Percentiles rank a stretch among this genome's conserved stretches.
phyloP scores from a whole-genome alignment of 139 green algal species.

The Edaphochlamys debaryana region DNA sequence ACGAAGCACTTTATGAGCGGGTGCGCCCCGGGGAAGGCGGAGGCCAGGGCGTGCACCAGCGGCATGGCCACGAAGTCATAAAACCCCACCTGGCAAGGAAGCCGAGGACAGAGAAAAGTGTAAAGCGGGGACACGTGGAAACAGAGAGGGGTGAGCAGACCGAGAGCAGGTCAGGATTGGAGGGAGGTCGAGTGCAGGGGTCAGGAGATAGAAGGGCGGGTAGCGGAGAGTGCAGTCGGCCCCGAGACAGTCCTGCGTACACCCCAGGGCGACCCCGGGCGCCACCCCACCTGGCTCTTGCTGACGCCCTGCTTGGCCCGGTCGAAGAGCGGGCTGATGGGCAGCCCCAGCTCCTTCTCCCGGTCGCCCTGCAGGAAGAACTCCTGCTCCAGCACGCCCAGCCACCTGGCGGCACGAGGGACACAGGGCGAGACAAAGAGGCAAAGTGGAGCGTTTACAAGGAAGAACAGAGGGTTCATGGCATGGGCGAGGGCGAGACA shows the following conservation, averaged over 20 bases:
- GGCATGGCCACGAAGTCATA: not conserved
- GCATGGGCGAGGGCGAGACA: too few relatives aligned
- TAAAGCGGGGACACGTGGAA: too few relatives aligned
- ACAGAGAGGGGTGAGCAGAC: too few relatives aligned
- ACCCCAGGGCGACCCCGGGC: not conserved
- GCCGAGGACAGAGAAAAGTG: too few relatives aligned
- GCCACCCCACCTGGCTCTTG: constrained; percentile 49
- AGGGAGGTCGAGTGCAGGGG: too few relatives aligned
- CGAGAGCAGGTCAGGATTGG: too few relatives aligned
- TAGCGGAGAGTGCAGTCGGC: too few relatives aligned
- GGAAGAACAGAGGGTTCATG: not conserved
- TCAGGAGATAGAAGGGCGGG: not conserved
- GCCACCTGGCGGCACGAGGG: not conserved
- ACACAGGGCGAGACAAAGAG: not conserved
- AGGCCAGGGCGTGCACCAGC: not conserved
- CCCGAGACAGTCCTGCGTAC: not conserved
- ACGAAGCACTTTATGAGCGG: not conserved
- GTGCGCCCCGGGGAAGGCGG: not conserved
- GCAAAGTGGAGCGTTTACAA: not conserved
- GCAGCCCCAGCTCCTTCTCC: constrained; percentile 43
- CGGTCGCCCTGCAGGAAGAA: constrained; percentile 60
- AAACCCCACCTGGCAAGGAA: not conserved
- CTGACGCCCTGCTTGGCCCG: constrained; percentile 49
- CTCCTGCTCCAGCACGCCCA: constrained; percentile 51
- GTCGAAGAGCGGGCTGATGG: constrained; percentile 63